A percentile compares a stretch with the other conserved stretches of the same genome.
These are phyloP conservation scores for Prunus persica DNA, from an alignment of 306 rosid species.

Conservation along the genomic window DNA sequence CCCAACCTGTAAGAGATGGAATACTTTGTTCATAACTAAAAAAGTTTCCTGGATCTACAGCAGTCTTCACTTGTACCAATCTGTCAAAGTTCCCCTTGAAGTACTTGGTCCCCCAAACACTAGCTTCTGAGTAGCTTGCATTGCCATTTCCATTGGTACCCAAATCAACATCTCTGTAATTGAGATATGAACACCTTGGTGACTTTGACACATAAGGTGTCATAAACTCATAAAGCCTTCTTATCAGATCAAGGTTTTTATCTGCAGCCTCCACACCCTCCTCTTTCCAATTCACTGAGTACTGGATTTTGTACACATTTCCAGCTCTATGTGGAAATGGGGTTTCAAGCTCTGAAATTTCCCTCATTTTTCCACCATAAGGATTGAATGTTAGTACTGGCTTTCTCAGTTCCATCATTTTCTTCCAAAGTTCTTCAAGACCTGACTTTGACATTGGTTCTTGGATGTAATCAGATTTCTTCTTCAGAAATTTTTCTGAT, in stretches of 20 bases:
- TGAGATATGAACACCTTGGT: slow-evolving; percentile 66
- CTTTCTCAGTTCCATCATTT: slow-evolving; percentile 55
- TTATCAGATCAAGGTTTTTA: slow-evolving; percentile 32
- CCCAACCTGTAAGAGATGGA: slow-evolving; percentile 42
- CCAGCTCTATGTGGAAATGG: slow-evolving; percentile 78
- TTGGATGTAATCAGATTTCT: slow-evolving; percentile 69
- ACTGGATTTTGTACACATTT: slow-evolving; percentile 61
- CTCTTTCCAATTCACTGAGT: slow-evolving; percentile 63
- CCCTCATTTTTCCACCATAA: slow-evolving; percentile 68
- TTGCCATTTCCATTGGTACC: slow-evolving; percentile 54
- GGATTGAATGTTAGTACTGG: slow-evolving; percentile 51
- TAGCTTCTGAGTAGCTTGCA: slow-evolving; percentile 47
- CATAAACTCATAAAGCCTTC: slow-evolving; percentile 57
- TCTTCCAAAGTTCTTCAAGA: slow-evolving; percentile 61
- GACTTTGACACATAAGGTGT: slow-evolving; percentile 57
- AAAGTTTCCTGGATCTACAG: slow-evolving; percentile 61
- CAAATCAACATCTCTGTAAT: slow-evolving; percentile 70
- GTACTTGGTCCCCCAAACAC: slow-evolving; percentile 65
- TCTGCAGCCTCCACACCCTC: slow-evolving; percentile 35
- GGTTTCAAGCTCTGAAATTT: slow-evolving; percentile 53
- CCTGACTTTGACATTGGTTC: slow-evolving; percentile 41
- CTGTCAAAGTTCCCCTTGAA: slow-evolving; percentile 63
- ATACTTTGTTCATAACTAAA: slow-evolving; percentile 71
- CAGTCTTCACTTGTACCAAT: slow-evolving; percentile 52
- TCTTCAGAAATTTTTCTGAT: slow-evolving; percentile 53